Conservation (phyloP, 306 rosid species). For the Rosa persica region DNA sequence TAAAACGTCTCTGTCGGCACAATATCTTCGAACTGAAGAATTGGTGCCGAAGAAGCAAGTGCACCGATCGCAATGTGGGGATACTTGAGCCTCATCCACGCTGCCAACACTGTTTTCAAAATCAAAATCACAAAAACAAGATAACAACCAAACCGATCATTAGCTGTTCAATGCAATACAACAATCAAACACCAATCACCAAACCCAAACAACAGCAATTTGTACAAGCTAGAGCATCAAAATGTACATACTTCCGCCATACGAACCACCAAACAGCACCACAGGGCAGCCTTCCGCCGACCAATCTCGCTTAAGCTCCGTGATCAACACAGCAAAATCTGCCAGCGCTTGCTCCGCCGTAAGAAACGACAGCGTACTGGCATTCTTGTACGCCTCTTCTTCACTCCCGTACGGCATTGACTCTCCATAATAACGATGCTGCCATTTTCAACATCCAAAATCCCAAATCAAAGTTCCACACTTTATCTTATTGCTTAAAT, state of each 20-base stretch:
- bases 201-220: too few relatives aligned
- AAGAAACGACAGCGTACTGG: slow-evolving; percentile 55
- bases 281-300: slow-evolving; percentile 66
- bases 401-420: slow-evolving; percentile 66
- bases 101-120: slow-evolving; percentile 64
- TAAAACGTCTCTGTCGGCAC: slow-evolving; percentile 75
- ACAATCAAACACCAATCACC: background rate
- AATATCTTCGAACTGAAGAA: slow-evolving; percentile 83
- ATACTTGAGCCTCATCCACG: slow-evolving; percentile 96
- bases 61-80: slow-evolving; percentile 87
- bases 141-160: background rate
- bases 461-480: background rate
- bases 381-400: slow-evolving; percentile 72
- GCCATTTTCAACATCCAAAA: background rate
- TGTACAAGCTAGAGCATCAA: background rate
- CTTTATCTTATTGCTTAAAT: background rate
- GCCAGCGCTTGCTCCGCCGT: slow-evolving; percentile 80
- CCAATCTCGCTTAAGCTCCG: slow-evolving; percentile 54
- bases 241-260: slow-evolving; percentile 75
- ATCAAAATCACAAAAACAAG: background rate
- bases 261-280: slow-evolving; percentile 87
- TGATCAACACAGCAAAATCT: slow-evolving; percentile 64
- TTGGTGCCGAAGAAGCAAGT: slow-evolving; percentile 87
- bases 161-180: background rate
- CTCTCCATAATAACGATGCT: slow-evolving; percentile 87